Conservation (phyloP, 805 yeast species). For the Ogataea trehaloabstinens region DNA sequence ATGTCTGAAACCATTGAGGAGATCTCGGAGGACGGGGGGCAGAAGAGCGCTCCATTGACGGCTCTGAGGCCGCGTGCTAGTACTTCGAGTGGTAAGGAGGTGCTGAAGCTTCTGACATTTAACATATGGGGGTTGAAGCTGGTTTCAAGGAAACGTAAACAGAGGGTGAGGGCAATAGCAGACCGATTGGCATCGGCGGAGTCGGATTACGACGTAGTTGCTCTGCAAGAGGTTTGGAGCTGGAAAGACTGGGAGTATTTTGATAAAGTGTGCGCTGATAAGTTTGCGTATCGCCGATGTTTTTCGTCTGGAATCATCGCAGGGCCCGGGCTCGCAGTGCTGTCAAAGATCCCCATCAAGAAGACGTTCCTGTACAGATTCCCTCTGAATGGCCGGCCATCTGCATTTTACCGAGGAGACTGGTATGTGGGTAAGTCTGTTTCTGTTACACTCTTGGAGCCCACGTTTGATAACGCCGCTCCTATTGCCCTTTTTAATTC, state of each 20-base stretch:
- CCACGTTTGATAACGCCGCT: conserved; percentile 42
- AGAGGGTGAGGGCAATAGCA: conserved; percentile 74
- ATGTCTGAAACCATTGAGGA: conserved; percentile 8
- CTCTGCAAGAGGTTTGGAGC: conserved; percentile 95
- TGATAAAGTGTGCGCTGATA: conserved; percentile 38
- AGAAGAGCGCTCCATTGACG: not conserved
- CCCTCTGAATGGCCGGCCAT: conserved; percentile 91
- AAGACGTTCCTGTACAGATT: conserved; percentile 77
- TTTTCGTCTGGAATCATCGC: conserved; percentile 82
- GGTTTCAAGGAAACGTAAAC: conserved; percentile 68
- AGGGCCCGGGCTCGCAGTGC: conserved; percentile 89
- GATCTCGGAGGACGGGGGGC: conserved; percentile 4
- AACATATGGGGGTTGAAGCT: conserved; percentile 89
- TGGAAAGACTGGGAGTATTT: conserved; percentile 77
- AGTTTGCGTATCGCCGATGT: conserved; percentile 63
- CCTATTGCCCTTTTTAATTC: conserved; percentile 82
- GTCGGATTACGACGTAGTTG: conserved; percentile 72
- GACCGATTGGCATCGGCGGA: conserved; percentile 41
- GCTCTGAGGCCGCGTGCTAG: not conserved
- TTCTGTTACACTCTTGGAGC: conserved; percentile 66
- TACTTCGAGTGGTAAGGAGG: conserved; percentile 1
- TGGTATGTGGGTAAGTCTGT: conserved; percentile 95
- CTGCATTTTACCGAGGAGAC: conserved; percentile 92
- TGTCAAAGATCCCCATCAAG: conserved; percentile 81
- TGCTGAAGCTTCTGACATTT: conserved; percentile 57